A percentile compares a stretch with the other conserved stretches of the same genome.
These are phyloP conservation scores for Funneliformis geosporum DNA, from an alignment of 192 early-diverging fungal genomes.

Conservation along the genomic window DNA sequence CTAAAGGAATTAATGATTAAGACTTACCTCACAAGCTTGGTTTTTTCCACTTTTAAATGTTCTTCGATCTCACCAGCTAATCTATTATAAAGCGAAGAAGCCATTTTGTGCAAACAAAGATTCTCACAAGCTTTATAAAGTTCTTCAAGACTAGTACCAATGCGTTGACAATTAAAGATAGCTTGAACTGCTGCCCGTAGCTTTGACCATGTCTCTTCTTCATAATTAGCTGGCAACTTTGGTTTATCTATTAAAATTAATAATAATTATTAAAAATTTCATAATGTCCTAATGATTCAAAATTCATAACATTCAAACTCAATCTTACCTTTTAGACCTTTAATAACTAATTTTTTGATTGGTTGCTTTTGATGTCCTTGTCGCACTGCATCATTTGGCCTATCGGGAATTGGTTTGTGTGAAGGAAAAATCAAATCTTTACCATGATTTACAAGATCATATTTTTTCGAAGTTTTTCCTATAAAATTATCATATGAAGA, in stretches of 20 bases:
- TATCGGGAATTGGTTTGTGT: background rate
- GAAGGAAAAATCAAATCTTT: conserved; percentile 29
- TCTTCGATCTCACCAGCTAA: conserved; percentile 57
- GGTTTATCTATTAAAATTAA: conserved; percentile 45
- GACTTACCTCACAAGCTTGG: conserved; percentile 39
- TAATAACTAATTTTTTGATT: conserved; percentile 63
- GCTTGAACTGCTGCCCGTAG: conserved; percentile 70
- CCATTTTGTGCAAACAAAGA: conserved; percentile 75
- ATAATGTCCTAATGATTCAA: conserved; percentile 4
- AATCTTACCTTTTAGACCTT: conserved; percentile 58
- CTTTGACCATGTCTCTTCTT: conserved; percentile 61
- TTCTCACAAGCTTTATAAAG: conserved; percentile 86
- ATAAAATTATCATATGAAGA: background rate
- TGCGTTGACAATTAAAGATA: conserved; percentile 65
- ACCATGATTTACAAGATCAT: background rate
- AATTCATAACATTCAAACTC: background rate
- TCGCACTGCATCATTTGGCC: background rate
- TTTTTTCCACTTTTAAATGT: conserved; percentile 56
- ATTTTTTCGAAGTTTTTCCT: conserved; percentile 4
- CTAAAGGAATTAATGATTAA: background rate
- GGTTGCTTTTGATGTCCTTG: conserved; percentile 34
- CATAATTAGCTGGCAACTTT: conserved; percentile 67
- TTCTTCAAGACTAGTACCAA: conserved; percentile 74
- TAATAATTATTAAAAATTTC: background rate
- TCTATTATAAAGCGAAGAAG: conserved; percentile 59